Conservation (phyloP, 257 asterid genomes). For the Euphrasia confusa region DNA sequence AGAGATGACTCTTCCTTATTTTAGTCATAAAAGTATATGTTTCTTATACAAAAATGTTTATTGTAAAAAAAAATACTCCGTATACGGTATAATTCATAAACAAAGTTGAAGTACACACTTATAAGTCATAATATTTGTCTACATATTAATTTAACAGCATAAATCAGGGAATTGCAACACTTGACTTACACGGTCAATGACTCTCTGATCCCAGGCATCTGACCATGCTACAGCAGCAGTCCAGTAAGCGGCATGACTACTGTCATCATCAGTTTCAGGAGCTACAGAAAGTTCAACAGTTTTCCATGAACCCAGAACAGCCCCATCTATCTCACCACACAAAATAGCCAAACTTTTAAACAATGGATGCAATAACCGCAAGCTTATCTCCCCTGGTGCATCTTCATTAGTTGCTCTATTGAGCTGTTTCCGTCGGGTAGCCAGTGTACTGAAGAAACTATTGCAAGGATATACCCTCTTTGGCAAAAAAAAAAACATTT, state of each 20-base stretch:
- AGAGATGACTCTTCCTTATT: too few species aligned
- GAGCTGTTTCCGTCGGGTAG: slow-evolving; percentile 45
- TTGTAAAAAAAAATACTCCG: too few species aligned
- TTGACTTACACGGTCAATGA: slow-evolving; percentile 79
- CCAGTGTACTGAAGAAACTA: slow-evolving; percentile 67
- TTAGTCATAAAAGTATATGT: too few species aligned
- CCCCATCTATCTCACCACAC: slow-evolving; percentile 97
- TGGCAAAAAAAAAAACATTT: slow-evolving; percentile 42
- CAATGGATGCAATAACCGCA: slow-evolving; percentile 56
- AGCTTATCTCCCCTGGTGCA: slow-evolving; percentile 36
- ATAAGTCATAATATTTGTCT: background rate
- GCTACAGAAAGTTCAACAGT: slow-evolving; percentile 45
- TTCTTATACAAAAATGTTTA: too few species aligned
- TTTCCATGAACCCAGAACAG: slow-evolving; percentile 83
- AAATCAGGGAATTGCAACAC: slow-evolving; percentile 16
- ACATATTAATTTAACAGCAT: background rate
- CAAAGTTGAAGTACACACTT: too few species aligned
- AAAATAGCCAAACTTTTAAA: slow-evolving; percentile 39
- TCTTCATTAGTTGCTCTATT: slow-evolving; percentile 40
- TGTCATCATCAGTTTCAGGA: slow-evolving; percentile 70
- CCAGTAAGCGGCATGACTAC: slow-evolving; percentile 81
- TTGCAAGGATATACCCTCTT: slow-evolving; percentile 96
- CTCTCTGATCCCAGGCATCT: slow-evolving; percentile 91
- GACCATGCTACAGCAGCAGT: slow-evolving; percentile 93
- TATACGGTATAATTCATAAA: too few species aligned